phyloP scores from a whole-genome alignment of 495 filamentous ascomycete species.

The Symbiotaphrina buchneri region DNA sequence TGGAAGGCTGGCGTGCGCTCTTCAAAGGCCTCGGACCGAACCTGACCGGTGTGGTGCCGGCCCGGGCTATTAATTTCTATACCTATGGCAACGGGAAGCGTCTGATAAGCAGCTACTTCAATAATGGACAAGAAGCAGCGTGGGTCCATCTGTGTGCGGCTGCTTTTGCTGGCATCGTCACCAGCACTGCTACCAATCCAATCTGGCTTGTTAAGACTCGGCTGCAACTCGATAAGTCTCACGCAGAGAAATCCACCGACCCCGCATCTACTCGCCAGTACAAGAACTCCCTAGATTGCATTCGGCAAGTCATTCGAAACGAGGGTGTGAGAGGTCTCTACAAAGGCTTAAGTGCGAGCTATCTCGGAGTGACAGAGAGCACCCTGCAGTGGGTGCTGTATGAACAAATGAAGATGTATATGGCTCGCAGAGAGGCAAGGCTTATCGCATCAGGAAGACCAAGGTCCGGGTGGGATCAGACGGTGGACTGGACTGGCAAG shows the following conservation, averaged over 20 bases:
- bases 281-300: constrained; percentile 64
- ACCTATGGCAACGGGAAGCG: constrained; percentile 76
- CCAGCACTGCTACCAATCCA: constrained; percentile 71
- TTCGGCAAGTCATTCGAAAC: constrained; percentile 46
- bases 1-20: constrained; percentile 62
- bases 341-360: constrained; percentile 69
- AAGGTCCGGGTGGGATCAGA: constrained; percentile 37
- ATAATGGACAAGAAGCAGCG: constrained; percentile 38
- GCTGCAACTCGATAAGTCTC: constrained; percentile 62
- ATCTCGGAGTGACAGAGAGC: constrained; percentile 66
- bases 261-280: constrained; percentile 28
- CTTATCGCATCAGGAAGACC: constrained; percentile 26
- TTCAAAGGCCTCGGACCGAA: constrained; percentile 84
- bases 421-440: constrained; percentile 32
- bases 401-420: constrained; percentile 52
- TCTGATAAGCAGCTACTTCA: constrained; percentile 41
- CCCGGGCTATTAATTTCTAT: constrained; percentile 73
- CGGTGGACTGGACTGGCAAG: constrained; percentile 44
- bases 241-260: constrained; percentile 16
- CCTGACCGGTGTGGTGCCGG: constrained; percentile 68
- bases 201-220: constrained; percentile 89
- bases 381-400: constrained; percentile 78
- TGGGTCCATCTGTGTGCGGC: constrained; percentile 55
- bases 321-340: constrained; percentile 66
- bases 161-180: constrained; percentile 51